Percentiles rank a stretch among this genome's conserved stretches.
Evolutionary conservation across 192 early-diverging fungal genomes (phyloP).

Genomic region (Phycomyces blakesleeanus): DNA sequence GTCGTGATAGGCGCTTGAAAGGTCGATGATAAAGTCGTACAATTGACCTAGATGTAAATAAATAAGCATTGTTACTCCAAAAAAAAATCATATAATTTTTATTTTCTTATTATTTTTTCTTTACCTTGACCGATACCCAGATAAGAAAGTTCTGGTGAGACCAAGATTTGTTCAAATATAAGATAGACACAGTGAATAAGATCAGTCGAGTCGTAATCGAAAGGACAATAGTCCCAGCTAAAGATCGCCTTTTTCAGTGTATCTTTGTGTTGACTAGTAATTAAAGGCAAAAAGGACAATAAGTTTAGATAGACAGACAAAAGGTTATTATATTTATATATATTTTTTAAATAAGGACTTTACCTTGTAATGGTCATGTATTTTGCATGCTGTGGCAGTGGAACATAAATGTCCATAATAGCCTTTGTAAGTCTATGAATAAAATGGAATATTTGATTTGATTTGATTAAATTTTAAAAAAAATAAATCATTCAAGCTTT

Average conservation of each 20-base stretch:
- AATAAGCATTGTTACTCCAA: background rate
- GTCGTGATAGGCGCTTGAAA: slow-evolving; percentile 53
- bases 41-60: slow-evolving; percentile 36
- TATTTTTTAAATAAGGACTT: background rate
- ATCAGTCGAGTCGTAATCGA: slow-evolving; percentile 57
- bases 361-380: slow-evolving; percentile 16
- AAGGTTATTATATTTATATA: no score
- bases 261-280: slow-evolving; percentile 36
- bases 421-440: slow-evolving; percentile 9
- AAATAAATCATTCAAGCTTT: no score
- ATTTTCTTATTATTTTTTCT: slow-evolving; percentile 22
- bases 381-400: background rate
- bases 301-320: no score
- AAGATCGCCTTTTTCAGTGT: slow-evolving; percentile 52
- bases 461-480: no score
- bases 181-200: slow-evolving; percentile 64
- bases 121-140: slow-evolving; percentile 53
- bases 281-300: no score
- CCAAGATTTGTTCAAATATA: slow-evolving; percentile 65
- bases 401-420: slow-evolving; percentile 15
- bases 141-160: slow-evolving; percentile 50
- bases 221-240: slow-evolving; percentile 72
- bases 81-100: slow-evolving; percentile 7
- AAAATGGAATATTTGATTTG: slow-evolving; percentile 6
- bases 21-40: slow-evolving; percentile 49